Conservation (phyloP, 2,329 filamentous ascomycete genomes). For the Kalaharituber pfeilii region DNA sequence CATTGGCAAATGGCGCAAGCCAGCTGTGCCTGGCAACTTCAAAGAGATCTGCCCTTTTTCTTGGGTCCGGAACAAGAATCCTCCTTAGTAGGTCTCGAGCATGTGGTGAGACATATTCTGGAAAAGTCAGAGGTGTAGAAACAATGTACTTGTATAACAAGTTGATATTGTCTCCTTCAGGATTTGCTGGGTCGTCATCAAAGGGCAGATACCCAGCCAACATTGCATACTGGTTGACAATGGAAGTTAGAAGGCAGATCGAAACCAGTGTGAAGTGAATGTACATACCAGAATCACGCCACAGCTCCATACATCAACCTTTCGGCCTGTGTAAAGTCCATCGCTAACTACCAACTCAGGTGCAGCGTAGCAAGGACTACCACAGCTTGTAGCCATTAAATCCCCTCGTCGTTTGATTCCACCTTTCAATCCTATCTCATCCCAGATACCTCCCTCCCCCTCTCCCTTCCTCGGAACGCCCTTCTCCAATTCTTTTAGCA, state of each 20-base stretch:
- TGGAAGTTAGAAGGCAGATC: slow-evolving; percentile 15
- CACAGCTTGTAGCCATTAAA: slow-evolving; percentile 97
- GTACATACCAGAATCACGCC: slow-evolving; percentile 80
- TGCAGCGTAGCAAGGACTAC: slow-evolving; percentile 92
- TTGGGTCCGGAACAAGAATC: slow-evolving; percentile 86
- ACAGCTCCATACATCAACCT: slow-evolving; percentile 98
- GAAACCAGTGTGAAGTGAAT: slow-evolving; percentile 5
- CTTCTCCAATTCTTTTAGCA: slow-evolving; percentile 77
- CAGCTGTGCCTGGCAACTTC: slow-evolving; percentile 96
- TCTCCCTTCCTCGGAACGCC: slow-evolving; percentile 40
- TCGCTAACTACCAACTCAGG: slow-evolving; percentile 95
- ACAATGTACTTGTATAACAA: slow-evolving; percentile 98
- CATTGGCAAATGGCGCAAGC: slow-evolving; percentile 91
- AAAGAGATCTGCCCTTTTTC: slow-evolving; percentile 87
- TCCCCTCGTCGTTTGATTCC: slow-evolving; percentile 64
- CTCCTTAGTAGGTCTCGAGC: slow-evolving; percentile 79
- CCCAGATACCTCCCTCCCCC: slow-evolving; percentile 11
- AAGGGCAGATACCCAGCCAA: slow-evolving; percentile 93
- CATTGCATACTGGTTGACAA: slow-evolving; percentile 72
- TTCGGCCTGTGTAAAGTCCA: slow-evolving; percentile 87
- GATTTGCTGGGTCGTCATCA: slow-evolving; percentile 94
- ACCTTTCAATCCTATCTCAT: slow-evolving; percentile 5
- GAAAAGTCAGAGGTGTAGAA: slow-evolving; percentile 88
- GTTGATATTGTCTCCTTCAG: slow-evolving; percentile 98
- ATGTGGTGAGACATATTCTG: slow-evolving; percentile 96